Percentiles rank a stretch among this genome's conserved stretches.
These are phyloP conservation scores for Agastache rugosa DNA, from an alignment of 257 asterid genomes.

Conservation along the genomic window DNA sequence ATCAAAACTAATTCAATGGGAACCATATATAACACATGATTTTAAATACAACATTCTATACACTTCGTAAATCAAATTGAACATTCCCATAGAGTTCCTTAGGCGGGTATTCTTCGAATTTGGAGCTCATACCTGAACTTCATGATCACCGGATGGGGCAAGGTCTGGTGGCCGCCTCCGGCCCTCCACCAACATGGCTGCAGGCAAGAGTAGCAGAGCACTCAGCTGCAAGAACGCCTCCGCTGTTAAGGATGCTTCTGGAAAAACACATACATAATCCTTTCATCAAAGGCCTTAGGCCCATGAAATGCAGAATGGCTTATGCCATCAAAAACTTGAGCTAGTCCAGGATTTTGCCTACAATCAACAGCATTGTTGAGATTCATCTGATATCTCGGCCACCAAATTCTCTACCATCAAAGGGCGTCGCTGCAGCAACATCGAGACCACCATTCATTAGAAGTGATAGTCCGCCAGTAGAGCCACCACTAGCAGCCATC, in stretches of 20 bases:
- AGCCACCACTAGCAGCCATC: conserved; percentile 75
- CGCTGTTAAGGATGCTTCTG: background rate
- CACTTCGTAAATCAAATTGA: conserved; percentile 2
- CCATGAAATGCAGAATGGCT: background rate
- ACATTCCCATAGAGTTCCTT: conserved; percentile 3
- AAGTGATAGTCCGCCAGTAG: conserved; percentile 65
- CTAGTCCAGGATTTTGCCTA: too few species aligned
- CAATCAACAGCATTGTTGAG: conserved; percentile 40
- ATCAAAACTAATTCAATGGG: conserved; percentile 6
- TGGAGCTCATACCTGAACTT: conserved; percentile 10
- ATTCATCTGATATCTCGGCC: conserved; percentile 57
- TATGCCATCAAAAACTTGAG: background rate
- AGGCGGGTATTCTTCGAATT: background rate
- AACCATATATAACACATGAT: background rate
- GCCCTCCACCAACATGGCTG: background rate
- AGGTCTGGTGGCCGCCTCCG: background rate
- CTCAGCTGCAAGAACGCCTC: background rate
- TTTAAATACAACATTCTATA: background rate
- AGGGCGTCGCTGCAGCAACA: conserved; percentile 44
- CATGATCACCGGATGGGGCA: background rate
- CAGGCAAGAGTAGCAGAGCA: background rate
- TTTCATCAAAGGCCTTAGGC: conserved; percentile 9
- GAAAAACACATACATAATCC: background rate
- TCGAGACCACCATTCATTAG: conserved; percentile 67
- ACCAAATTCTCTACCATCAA: conserved; percentile 54